Base-by-base conservation (phyloP, 2,329 filamentous ascomycete species). In the Ophiocordyceps unilateralis region DNA sequence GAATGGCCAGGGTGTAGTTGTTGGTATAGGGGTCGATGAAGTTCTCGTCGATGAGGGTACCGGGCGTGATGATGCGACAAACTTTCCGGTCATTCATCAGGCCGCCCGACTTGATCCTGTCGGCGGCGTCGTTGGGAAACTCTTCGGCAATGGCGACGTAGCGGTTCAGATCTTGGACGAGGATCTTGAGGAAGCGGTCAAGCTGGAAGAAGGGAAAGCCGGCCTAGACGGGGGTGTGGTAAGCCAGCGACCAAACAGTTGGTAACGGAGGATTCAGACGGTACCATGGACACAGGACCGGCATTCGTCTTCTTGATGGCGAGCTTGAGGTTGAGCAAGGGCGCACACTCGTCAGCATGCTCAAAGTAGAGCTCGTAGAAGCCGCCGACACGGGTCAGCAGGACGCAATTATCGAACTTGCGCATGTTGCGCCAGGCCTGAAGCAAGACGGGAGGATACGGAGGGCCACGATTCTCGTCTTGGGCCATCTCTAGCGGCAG, bases 361-460 rank as follows among this genome's bases (percentile, higher is more conserved):
- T 93, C 83, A 59, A 96, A 93, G 64, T 98, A 98, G 45, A 98
- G 67, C 73, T 98, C 91, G 62, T 96, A 98, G 63, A 98, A 98
- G 46, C 88, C 81, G 44, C 91, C 91, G 23, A 98, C 87, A 44
- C 89, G 77, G 4, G 91, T 98, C 46, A 98, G 65, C 8, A 98
- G 61, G 34, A 98, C 83, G 61, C 89, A 96, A 53, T 93, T 86
- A 53, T 79, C 76, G 63, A 93, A 95, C 54, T 82, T 87, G 51
- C 78, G 72, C 81, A 96, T 94, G 62, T 94, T 93, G 50, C 79
- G 84, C 44, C 78, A 76, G 23, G 85, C 89, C 58, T 94, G 87
- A 55, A 86, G 76, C 45, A 96, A 67, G 40, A 96, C 83, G n/a
- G 85, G 83, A 15, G 91, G 88, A 59, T 95, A 95, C 5, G 65